A percentile compares a stretch with the other conserved stretches of the same genome.
phyloP scores from a whole-genome alignment of 495 filamentous ascomycete genomes.

The Haplographium delicatum region DNA sequence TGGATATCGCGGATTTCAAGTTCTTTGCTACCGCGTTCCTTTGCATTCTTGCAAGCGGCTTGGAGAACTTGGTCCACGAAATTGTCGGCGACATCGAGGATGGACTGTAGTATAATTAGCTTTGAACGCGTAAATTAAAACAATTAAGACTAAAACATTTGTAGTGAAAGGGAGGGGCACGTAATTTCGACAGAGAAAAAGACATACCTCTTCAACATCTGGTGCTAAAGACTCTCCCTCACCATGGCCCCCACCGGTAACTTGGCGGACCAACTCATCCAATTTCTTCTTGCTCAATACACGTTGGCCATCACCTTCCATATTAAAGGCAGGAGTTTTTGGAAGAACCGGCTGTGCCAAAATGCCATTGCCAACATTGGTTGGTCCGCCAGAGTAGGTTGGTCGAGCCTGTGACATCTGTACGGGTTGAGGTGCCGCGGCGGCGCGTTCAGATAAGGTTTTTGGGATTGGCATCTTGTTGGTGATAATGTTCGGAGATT shows the following conservation, averaged over 20 bases:
- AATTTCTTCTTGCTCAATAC: conserved; percentile 94
- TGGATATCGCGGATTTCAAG: conserved; percentile 94
- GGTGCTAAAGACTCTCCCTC: conserved; percentile 68
- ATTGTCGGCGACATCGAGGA: conserved; percentile 85
- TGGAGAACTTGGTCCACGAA: conserved; percentile 90
- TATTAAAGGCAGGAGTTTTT: conserved; percentile 72
- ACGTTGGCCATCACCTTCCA: conserved; percentile 85
- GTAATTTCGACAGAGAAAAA: no score
- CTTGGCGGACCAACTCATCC: conserved; percentile 89
- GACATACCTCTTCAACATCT: conserved; percentile 87
- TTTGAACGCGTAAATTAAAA: no score
- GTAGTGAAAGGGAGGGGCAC: conserved; percentile 7
- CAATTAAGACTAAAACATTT: no score
- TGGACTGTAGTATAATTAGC: conserved; percentile 49
- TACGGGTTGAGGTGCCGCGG: conserved; percentile 65
- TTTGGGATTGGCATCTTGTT: conserved; percentile 73
- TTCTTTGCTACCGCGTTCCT: conserved; percentile 79
- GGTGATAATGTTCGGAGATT: conserved; percentile 39
- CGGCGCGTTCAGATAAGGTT: conserved; percentile 55
- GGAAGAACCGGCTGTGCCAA: conserved; percentile 81
- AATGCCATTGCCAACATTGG: conserved; percentile 63
- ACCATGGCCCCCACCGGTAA: conserved; percentile 73
- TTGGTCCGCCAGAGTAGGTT: conserved; percentile 70
- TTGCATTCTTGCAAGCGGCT: conserved; percentile 83
- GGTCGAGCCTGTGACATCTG: conserved; percentile 65